Percentiles rank a stretch among this genome's conserved stretches.
Evolutionary conservation across 1,284 basidiomycete species (phyloP).

Genomic region (Erythrobasidium hasegawianum): DNA sequence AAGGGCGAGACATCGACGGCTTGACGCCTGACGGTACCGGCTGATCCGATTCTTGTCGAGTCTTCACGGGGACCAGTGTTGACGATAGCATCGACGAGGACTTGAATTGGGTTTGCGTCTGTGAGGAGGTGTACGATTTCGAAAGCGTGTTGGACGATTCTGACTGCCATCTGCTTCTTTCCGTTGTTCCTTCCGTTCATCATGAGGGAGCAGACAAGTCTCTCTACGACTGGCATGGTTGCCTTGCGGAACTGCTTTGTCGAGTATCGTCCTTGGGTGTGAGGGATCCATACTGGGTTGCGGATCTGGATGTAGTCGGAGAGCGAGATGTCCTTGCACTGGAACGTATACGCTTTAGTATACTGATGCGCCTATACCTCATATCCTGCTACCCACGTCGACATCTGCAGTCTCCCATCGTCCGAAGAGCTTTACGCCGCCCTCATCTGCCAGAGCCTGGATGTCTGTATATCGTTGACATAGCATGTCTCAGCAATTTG

Average conservation of each 20-base stretch:
- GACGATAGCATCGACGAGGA: conserved; percentile 87
- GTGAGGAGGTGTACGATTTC: conserved; percentile 99
- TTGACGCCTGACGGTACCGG: conserved; percentile 99
- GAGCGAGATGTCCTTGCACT: conserved; percentile 98
- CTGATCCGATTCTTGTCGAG: conserved; percentile 99
- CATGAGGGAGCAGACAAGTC: conserved; percentile 97
- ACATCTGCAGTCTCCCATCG: conserved; percentile 91
- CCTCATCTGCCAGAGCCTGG: conserved; percentile 39
- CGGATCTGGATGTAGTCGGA: conserved; percentile 99
- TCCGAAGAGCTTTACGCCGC: conserved; percentile 80
- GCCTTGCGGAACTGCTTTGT: conserved; percentile 99
- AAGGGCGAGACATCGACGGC: conserved; percentile 99
- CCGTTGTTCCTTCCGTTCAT: conserved; percentile 99
- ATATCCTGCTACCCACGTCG: conserved; percentile 36
- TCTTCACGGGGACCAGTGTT: conserved; percentile 99
- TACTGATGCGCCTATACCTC: no score
- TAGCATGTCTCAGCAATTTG: no score
- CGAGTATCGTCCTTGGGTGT: conserved; percentile 90
- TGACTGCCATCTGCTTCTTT: conserved; percentile 98
- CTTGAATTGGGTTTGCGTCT: conserved; percentile 99
- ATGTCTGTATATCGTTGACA: conserved; percentile 4
- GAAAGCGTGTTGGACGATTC: conserved; percentile 99
- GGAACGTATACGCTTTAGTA: conserved; percentile 2
- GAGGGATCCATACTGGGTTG: conserved; percentile 86
- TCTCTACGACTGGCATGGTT: conserved; percentile 99